These are phyloP conservation scores for Mycena sanguinolenta DNA, from an alignment of 768 basidiomycete species.

Conservation along the genomic window DNA sequence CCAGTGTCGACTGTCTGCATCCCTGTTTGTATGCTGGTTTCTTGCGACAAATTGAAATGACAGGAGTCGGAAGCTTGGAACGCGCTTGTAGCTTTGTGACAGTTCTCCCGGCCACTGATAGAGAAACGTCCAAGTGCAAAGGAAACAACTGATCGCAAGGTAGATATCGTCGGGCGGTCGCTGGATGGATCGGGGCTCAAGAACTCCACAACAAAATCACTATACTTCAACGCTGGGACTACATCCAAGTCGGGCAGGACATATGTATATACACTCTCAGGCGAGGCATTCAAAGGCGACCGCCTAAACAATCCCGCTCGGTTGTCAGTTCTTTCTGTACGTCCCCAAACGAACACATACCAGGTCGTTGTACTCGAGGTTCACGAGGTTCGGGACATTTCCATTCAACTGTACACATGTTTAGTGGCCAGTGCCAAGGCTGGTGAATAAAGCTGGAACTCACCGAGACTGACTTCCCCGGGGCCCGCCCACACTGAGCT, in stretches of 20 bases:
- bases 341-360: constrained; percentile 1
- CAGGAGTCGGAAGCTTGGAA: too few species aligned
- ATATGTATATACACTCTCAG: constrained; percentile 5
- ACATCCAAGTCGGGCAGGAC: constrained; percentile 13
- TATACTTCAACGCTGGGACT: constrained; percentile 11
- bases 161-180: constrained; percentile 11
- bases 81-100: background rate
- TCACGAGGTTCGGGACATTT: constrained; percentile 9
- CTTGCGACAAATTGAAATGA: too few species aligned
- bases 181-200: constrained; percentile 1
- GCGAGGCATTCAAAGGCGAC: constrained; percentile 5
- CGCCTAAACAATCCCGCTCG: background rate
- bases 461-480: constrained; percentile 12
- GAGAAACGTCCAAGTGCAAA: constrained; percentile 7
- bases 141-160: constrained; percentile 13
- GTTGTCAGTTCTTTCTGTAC: constrained; percentile 3
- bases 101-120: background rate
- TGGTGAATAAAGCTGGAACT: constrained; percentile 4
- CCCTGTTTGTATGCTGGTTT: too few species aligned
- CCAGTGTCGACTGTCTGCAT: too few species aligned
- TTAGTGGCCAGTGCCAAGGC: constrained; percentile 3
- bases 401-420: constrained; percentile 1
- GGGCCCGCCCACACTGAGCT: constrained; percentile 1
- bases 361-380: constrained; percentile 14
- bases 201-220: constrained; percentile 16